Base-by-base conservation (phyloP, 176 grass and related monocot species). In the Olyra latifolia region DNA sequence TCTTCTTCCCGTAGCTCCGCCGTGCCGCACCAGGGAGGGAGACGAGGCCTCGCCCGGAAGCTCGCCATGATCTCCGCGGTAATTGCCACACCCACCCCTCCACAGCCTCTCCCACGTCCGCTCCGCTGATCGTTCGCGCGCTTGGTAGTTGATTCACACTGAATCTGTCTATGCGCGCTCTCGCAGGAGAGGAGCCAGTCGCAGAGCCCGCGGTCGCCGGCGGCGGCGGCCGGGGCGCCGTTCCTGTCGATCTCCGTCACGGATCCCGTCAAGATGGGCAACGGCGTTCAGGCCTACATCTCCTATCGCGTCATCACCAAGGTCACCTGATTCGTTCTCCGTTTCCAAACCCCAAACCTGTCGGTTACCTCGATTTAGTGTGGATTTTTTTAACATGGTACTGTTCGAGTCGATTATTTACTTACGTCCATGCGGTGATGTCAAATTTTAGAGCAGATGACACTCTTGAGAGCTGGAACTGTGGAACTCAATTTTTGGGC, bases 291-390 rank as follows among this genome's bases (percentile, higher is more conserved):
- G 83, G 38, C 93, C 72, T 99, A 99, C 82, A 99, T 99, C 90
- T 99, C 96, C 47, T 99, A 95, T 79, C 93, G 96, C 48, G 93
- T 96, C 82, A 95, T 99, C 71, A 93, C 96, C 61, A 99, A 91
- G 93, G 96, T 99, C 49, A 62, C 56, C 67, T 53, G 44, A 61
- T 55, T 86, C 62, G 22, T 53, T 83, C 77, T 42, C 44, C 46
- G 44, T 9, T 61, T 28, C 14, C 14, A 66, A 78, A 43, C 5
- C 35, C 42, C 58, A 4, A 27, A 67, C 54, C 66, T 19, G n/a
- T 30, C 5, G 56, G 22, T 66, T 85, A 42, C 45, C 30, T 74
- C 46, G 55, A 67, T 76, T 85, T 39, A 12, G 76, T 62, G 44
- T 74, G 35, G 75, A 50, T 78, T 78, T n/a, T 64, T n/a, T 42